A percentile compares a stretch with the other conserved stretches of the same genome.
Evolutionary conservation across 768 basidiomycete species (phyloP).

Genomic region (Russula lepida): DNA sequence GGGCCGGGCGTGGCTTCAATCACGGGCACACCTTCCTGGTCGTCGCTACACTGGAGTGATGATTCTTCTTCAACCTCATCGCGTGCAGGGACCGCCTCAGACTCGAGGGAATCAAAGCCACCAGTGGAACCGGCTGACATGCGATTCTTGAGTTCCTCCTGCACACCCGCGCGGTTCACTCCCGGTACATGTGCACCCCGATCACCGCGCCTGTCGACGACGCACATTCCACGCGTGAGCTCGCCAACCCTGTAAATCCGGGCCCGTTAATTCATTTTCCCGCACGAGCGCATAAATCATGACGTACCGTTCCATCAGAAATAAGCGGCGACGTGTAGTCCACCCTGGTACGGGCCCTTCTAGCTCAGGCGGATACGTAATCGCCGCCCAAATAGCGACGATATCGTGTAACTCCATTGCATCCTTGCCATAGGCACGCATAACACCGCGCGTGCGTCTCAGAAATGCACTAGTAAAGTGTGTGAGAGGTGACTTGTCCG

Average conservation of each 20-base stretch:
- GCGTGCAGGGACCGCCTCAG: slow-evolving; percentile 45
- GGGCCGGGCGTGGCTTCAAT: slow-evolving; percentile 61
- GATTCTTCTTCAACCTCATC: slow-evolving; percentile 39
- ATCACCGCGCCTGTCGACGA: slow-evolving; percentile 69
- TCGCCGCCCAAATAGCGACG: slow-evolving; percentile 81
- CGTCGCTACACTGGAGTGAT: background rate
- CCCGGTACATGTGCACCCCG: slow-evolving; percentile 57
- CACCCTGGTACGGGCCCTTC: slow-evolving; percentile 42
- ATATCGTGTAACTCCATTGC: slow-evolving; percentile 89
- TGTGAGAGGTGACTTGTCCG: slow-evolving; percentile 47
- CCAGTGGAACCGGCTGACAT: slow-evolving; percentile 25
- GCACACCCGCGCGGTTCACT: slow-evolving; percentile 54
- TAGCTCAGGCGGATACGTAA: slow-evolving; percentile 48
- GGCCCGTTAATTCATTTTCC: background rate
- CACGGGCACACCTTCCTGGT: slow-evolving; percentile 26
- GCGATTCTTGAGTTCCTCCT: slow-evolving; percentile 40
- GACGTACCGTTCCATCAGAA: slow-evolving; percentile 18
- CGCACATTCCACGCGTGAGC: slow-evolving; percentile 79
- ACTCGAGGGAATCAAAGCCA: slow-evolving; percentile 32
- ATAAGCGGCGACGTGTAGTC: slow-evolving; percentile 30
- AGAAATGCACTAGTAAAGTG: slow-evolving; percentile 80
- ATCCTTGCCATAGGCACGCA: slow-evolving; percentile 75
- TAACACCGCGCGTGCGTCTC: slow-evolving; percentile 63
- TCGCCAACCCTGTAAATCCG: slow-evolving; percentile 52
- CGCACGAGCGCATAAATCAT: background rate